Conservation (phyloP, 805 yeast species). For the Suhomyces faveliae region DNA sequence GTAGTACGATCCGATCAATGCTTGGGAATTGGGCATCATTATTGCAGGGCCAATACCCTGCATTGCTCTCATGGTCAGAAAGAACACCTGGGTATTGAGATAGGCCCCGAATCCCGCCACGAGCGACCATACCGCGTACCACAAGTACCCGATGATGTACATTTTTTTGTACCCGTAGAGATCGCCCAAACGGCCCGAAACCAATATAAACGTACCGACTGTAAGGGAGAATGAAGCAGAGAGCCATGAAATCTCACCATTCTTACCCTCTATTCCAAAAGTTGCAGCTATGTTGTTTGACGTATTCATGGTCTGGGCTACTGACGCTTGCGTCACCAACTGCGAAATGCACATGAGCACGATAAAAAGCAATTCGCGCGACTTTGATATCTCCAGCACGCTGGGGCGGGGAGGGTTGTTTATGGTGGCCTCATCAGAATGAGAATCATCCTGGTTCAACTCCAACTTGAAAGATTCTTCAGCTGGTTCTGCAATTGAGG, state of each 20-base stretch:
- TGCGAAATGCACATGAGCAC: slow-evolving; percentile 26
- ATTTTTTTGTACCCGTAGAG: slow-evolving; percentile 33
- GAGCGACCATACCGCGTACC: slow-evolving; percentile 23
- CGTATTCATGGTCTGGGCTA: slow-evolving; percentile 27
- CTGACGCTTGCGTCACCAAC: slow-evolving; percentile 29
- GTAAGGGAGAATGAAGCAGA: slow-evolving; percentile 33
- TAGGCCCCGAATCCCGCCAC: slow-evolving; percentile 28
- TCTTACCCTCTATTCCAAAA: slow-evolving; percentile 22
- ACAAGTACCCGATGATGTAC: slow-evolving; percentile 24
- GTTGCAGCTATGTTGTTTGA: slow-evolving; percentile 18
- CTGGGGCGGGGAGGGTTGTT: neutral
- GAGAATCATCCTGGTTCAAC: neutral
- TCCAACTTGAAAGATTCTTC: neutral
- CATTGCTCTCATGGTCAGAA: slow-evolving; percentile 29
- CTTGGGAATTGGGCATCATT: slow-evolving; percentile 34
- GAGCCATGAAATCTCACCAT: slow-evolving; percentile 37
- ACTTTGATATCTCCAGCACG: slow-evolving; percentile 17
- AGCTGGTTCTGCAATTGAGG: neutral
- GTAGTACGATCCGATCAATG: slow-evolving; percentile 31
- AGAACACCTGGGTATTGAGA: slow-evolving; percentile 21
- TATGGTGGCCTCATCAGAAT: neutral
- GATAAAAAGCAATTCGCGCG: slow-evolving; percentile 25
- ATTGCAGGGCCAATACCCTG: slow-evolving; percentile 38
- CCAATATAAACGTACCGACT: slow-evolving; percentile 36
- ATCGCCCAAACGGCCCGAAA: slow-evolving; percentile 36